Base-by-base conservation (phyloP, 148 eudicot species). In the Gaultheria prostrata region DNA sequence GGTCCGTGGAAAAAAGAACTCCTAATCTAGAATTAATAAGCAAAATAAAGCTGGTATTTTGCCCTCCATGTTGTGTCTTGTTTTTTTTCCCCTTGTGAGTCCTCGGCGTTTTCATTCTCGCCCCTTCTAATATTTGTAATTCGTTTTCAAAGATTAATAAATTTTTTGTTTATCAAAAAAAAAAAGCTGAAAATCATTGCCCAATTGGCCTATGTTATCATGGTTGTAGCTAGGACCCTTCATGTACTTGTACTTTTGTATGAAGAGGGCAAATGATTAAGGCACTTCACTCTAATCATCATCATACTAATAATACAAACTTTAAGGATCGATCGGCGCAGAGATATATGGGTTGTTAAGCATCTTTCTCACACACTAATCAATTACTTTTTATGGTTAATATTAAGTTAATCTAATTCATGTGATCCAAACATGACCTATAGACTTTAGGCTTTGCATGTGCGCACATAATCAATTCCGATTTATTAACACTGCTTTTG, bases 281-380 rank as follows among this genome's bases (percentile, higher is more conserved):
- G 70, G 73, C 24, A 80, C 1, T 14, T 43, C 53, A 12, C 33
- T 24, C 51, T 43, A 80, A 80, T 79, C 46, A 78, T 65, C 30
- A 65, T 24, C 69, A 59, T 1, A 21, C 12, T n/a, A 59, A n/a
- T n/a, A 78, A 6, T 53, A 56, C 45, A 54, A 54, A 33, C 69
- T 50, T 10, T 15, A 46, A 20, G 39, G 67, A 61, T 80, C n/a
- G 67, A 61, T 80, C n/a, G 48, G 45, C 32, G 8, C 4, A 9
- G 21, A 50, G 33, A 65, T 26, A n/a, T 61, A 35, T 5, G 28
- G 82, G 28, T 65, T 43, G 32, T 24, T n/a, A 17, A 45, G 82
- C 74, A 61, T 61, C 74, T 61, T 63, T 80, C 39, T 10, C 35
- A 13, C 45, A 13, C 26, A 80, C 57, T 65, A 80, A 80, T 80